Evolutionary conservation across 2,329 filamentous ascomycete genomes (phyloP), one percentile per base, ranked within the genome.

Genomic region (Clonostachys chloroleuca): DNA sequence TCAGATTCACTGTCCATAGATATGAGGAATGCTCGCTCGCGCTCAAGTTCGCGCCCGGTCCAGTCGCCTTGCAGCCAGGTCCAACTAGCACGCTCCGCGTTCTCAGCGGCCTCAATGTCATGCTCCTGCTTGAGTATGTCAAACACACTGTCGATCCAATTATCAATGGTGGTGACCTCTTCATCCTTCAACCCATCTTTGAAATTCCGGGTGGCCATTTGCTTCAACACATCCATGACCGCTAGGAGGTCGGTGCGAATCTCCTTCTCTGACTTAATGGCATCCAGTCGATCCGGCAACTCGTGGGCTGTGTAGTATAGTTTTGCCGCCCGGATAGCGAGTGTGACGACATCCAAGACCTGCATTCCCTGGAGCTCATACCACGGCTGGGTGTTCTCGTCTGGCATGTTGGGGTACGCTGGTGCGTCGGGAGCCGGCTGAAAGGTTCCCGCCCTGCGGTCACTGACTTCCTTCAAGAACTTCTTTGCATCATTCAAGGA

Each of bases 251-350:
- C 92, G 44, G 86, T 77, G 40, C 94, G 84, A 43, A 99, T 86
- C 54, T 87, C 80, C 52, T 86, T 89, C 65, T 99, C 94, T 1
- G 89, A 84, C 65, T 89, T 92, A 67, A 97, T 95, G 30, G 86
- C 74, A 59, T 94, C 89, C 16, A 97, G 74, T 36, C 89, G 84
- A 56, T 94, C 86, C 2, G 92, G 90, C 46, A 92, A 79, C 59
- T 95, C 88, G 62, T 97, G 94, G 5, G 90, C 81, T 0, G 92
- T 96, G 68, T 99, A 97, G 70, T 97, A 99, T 58, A 95, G 86
- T 69, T 95, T 96, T 45, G 94, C 94, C 2, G 92, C 91, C 45
- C 91, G 83, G 55, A 99, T 97, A n/a, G 92, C 92, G 46, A 97
- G 76, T 1, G 94, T 99, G 61, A 94, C 87, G 46, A 95, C 84